Base-by-base conservation (phyloP, 2,329 filamentous ascomycete genomes). In the Colletotrichum godetiae region DNA sequence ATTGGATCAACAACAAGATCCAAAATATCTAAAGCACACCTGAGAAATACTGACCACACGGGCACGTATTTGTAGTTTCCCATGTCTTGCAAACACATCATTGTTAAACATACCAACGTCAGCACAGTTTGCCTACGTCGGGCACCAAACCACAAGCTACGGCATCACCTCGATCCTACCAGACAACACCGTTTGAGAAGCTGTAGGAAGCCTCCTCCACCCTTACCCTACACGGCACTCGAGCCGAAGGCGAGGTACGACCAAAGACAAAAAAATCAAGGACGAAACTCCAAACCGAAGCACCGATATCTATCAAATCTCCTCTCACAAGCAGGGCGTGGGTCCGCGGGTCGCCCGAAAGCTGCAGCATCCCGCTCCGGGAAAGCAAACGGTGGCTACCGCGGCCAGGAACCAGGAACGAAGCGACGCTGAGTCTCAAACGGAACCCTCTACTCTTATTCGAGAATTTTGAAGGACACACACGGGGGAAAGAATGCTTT, bases 301-400 rank as follows among this genome's bases (percentile, higher is more conserved):
- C 24, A 24, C 53, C 67, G 46, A 73, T 55, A 70, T 73, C 67
- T 69, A n/a, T 49, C 5, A 42, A 42, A 42, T 42, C 37, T 42
- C 19, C 59, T 68, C 69, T 68, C 22, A 53, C 60, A 63, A 73
- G 55, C 60, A 56, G 29, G 27, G 27, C 24, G 24, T 33, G 49
- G 42, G 37, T 42, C 42, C 42, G 42, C 42, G 19, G 42, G 42
- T 49, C 42, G 24, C 29, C 35, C 67, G 55, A 67, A 49, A 62
- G 35, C 66, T 70, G 66, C 67, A 70, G 35, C 60, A 27, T 70
- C 35, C 70, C 60, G 70, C 35, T 27, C 70, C 67, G 70, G 60
- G 8, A 37, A 33, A 33, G 27, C 59, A 69, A 69, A 73, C 70
- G 66, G 27, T 15, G 55, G 8, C 10, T 52, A 49, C 42, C 24